phyloP scores from a whole-genome alignment of 768 basidiomycete genomes.

The Amanita rubescens region DNA sequence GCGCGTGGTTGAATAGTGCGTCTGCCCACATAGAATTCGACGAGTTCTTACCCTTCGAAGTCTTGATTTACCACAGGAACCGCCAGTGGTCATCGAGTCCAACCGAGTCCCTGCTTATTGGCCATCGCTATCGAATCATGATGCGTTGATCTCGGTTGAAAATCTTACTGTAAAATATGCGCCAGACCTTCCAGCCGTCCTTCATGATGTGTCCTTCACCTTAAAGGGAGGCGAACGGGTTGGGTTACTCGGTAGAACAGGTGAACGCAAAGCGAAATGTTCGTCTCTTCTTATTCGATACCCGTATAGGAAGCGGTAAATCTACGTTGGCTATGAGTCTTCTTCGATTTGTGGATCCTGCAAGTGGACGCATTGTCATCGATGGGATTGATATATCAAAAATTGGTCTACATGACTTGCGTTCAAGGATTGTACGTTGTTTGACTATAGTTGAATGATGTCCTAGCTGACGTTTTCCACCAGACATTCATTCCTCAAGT shows the following conservation, averaged over 20 bases:
- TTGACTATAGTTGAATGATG: conserved; percentile 1
- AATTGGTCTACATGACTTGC: conserved; percentile 78
- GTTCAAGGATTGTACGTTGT: conserved; percentile 58
- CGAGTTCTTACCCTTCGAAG: conserved; percentile 13
- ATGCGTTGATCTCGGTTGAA: conserved; percentile 59
- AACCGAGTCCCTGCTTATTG: conserved; percentile 85
- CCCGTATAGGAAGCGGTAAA: conserved; percentile 42
- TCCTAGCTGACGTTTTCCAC: not conserved
- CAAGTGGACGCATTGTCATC: conserved; percentile 65
- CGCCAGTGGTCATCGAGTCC: conserved; percentile 65
- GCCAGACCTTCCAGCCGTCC: conserved; percentile 74
- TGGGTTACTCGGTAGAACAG: conserved; percentile 76
- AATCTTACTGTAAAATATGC: conserved; percentile 78
- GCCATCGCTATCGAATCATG: conserved; percentile 66
- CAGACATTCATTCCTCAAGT: conserved; percentile 76
- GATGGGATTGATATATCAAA: conserved; percentile 85
- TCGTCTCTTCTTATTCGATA: not conserved
- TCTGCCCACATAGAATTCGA: not conserved
- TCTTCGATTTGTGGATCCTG: conserved; percentile 56
- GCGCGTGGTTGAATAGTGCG: conserved; percentile 79
- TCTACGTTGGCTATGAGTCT: conserved; percentile 1
- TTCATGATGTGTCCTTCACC: conserved; percentile 68
- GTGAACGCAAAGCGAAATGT: conserved; percentile 19
- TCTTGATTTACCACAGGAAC: conserved; percentile 80
- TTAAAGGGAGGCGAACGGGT: conserved; percentile 67